Conservation (phyloP, 1,139 yeast species). For the Geotrichum fermentans region DNA sequence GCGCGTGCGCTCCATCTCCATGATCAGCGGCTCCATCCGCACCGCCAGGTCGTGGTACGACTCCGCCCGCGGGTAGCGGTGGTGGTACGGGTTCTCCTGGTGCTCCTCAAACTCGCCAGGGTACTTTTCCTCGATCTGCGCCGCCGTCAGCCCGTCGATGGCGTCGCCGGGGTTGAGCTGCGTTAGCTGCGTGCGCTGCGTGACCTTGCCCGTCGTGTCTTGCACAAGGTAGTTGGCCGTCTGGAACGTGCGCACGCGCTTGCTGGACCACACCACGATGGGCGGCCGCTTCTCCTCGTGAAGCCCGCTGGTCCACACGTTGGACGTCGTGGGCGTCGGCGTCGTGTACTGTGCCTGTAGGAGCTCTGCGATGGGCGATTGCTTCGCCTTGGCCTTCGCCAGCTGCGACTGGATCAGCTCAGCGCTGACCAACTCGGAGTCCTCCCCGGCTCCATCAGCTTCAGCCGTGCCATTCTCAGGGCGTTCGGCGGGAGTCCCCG, state of each 20-base stretch:
- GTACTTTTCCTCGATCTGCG: slow-evolving; percentile 53
- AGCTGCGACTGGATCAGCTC: slow-evolving; percentile 22
- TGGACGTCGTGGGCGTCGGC: slow-evolving; percentile 20
- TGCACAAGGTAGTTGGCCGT: slow-evolving; percentile 62
- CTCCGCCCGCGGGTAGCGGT: slow-evolving; percentile 86
- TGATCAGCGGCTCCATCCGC: slow-evolving; percentile 83
- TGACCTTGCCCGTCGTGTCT: slow-evolving; percentile 8
- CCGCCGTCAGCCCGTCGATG: slow-evolving; percentile 54
- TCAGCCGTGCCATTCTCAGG: not conserved
- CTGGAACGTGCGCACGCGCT: slow-evolving; percentile 75
- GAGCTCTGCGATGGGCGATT: slow-evolving; percentile 9
- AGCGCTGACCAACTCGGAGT: slow-evolving; percentile 8
- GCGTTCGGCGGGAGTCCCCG: not conserved
- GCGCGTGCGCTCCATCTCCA: slow-evolving; percentile 88
- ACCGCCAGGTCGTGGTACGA: slow-evolving; percentile 94
- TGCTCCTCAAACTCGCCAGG: slow-evolving; percentile 70
- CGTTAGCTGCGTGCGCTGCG: slow-evolving; percentile 64
- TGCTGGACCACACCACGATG: slow-evolving; percentile 82
- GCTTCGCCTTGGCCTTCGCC: slow-evolving; percentile 16
- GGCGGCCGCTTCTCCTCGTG: slow-evolving; percentile 21
- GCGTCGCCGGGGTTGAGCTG: slow-evolving; percentile 90
- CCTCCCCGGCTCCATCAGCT: not conserved
- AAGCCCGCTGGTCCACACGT: slow-evolving; percentile 18
- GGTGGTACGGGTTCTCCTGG: slow-evolving; percentile 79
- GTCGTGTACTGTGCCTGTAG: slow-evolving; percentile 18